phyloP scores from a whole-genome alignment of 2,329 filamentous ascomycete species.

The Alternaria panax region DNA sequence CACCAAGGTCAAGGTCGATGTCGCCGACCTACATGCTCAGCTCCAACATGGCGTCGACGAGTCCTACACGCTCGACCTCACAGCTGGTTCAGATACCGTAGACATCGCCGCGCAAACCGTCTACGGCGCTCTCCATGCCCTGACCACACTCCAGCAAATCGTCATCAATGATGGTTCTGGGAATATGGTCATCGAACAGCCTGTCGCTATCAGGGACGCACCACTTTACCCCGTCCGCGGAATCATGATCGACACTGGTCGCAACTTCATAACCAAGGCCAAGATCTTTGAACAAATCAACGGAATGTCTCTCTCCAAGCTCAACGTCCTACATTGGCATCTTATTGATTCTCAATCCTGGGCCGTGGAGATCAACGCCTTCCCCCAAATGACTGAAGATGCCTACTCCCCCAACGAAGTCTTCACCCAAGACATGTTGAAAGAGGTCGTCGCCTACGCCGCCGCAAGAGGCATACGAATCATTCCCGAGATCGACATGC shows the following conservation, averaged over 20 bases:
- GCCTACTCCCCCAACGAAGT: slow-evolving; percentile 61
- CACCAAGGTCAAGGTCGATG: slow-evolving; percentile 55
- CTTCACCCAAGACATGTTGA: slow-evolving; percentile 56
- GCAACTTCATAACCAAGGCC: slow-evolving; percentile 60
- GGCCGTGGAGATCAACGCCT: slow-evolving; percentile 59
- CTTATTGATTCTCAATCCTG: slow-evolving; percentile 64
- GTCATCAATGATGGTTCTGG: slow-evolving; percentile 58
- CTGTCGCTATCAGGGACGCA: slow-evolving; percentile 59
- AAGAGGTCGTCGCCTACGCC: slow-evolving; percentile 58
- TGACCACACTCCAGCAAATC: slow-evolving; percentile 65
- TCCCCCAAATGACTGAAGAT: slow-evolving; percentile 62
- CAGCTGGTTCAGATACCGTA: slow-evolving; percentile 51
- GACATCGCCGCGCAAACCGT: slow-evolving; percentile 59
- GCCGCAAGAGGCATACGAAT: slow-evolving; percentile 65
- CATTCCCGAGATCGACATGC: slow-evolving; percentile 69
- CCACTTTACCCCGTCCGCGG: slow-evolving; percentile 63
- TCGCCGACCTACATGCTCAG: slow-evolving; percentile 56
- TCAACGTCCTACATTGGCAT: slow-evolving; percentile 67
- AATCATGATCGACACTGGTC: slow-evolving; percentile 63
- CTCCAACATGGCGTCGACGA: slow-evolving; percentile 65
- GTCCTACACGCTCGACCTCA: slow-evolving; percentile 61
- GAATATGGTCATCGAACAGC: slow-evolving; percentile 60
- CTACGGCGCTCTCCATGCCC: slow-evolving; percentile 64
- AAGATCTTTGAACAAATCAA: slow-evolving; percentile 65
- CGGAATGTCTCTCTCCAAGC: slow-evolving; percentile 63